A percentile compares a stretch with the other conserved stretches of the same genome.
These are phyloP conservation scores for Fusarium nodosum DNA, from an alignment of 2,329 filamentous ascomycete species.

Conservation along the genomic window DNA sequence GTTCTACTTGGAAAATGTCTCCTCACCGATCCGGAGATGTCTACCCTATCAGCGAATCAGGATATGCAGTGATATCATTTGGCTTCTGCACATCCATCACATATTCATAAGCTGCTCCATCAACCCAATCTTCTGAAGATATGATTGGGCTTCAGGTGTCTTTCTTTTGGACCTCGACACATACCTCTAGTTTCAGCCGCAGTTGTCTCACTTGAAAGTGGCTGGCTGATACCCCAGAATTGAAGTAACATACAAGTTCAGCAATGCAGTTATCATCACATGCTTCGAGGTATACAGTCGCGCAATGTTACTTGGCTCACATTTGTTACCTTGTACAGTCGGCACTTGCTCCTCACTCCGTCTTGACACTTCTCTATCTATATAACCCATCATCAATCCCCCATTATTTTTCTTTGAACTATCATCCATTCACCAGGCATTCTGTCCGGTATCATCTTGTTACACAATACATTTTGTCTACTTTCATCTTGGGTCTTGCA, in stretches of 20 bases:
- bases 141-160: not conserved
- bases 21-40: too few species aligned
- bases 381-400: not conserved
- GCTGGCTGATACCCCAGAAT: not conserved
- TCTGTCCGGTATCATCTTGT: too few species aligned
- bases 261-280: accelerated
- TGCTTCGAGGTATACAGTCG: not conserved
- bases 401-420: accelerated
- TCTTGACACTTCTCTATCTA: not conserved
- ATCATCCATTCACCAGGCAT: too few species aligned
- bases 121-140: accelerated
- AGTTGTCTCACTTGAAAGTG: not conserved
- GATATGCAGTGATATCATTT: not conserved
- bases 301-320: not conserved
- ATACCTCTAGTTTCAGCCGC: not conserved
- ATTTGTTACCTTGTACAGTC: not conserved
- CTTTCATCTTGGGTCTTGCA: accelerated
- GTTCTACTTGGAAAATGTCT: too few species aligned
- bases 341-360: not conserved
- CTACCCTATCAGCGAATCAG: not conserved
- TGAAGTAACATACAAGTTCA: not conserved
- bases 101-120: not conserved
- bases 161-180: not conserved
- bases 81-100: not conserved
- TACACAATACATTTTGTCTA: too few species aligned